Evolutionary conservation across 768 basidiomycete species (phyloP).

Genomic region (Atractiella rhizophila): DNA sequence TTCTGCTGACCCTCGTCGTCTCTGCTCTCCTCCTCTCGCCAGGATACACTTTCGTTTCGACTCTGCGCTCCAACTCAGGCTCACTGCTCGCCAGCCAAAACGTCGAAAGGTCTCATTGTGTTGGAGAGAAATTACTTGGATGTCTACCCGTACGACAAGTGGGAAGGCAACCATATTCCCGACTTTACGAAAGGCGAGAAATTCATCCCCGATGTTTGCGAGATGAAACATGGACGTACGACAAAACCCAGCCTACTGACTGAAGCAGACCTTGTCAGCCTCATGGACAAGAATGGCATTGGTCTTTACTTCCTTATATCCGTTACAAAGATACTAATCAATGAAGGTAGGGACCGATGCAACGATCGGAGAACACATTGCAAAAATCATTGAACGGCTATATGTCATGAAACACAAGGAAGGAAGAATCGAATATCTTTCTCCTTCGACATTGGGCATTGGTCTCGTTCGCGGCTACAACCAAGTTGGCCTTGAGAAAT

Average conservation of each 20-base stretch:
- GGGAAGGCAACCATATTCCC: slow-evolving; percentile 56
- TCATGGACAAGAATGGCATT: slow-evolving; percentile 99
- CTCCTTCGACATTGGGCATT: slow-evolving; percentile 82
- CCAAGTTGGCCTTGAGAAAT: slow-evolving; percentile 63
- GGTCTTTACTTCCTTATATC: slow-evolving; percentile 27
- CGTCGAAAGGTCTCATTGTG: slow-evolving; percentile 58
- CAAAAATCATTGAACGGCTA: slow-evolving; percentile 68
- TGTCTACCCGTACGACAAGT: slow-evolving; percentile 90
- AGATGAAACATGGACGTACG: slow-evolving; percentile 59
- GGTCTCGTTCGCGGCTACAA: slow-evolving; percentile 88
- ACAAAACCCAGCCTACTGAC: slow-evolving; percentile 57
- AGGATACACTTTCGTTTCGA: too few relatives aligned
- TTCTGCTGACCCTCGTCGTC: too few relatives aligned
- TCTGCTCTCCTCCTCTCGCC: too few relatives aligned
- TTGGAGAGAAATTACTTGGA: slow-evolving; percentile 65
- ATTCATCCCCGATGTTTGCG: slow-evolving; percentile 61
- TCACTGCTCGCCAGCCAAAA: too few relatives aligned
- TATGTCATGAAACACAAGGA: slow-evolving; percentile 74
- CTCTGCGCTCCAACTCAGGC: too few relatives aligned
- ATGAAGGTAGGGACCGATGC: slow-evolving; percentile 62
- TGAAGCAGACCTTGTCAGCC: slow-evolving; percentile 76
- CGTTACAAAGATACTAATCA: not conserved
- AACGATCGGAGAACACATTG: slow-evolving; percentile 90
- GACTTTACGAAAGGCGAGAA: slow-evolving; percentile 59
- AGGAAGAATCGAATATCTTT: slow-evolving; percentile 64